Base-by-base conservation (phyloP, 805 yeast genomes). In the Metschnikowia peoriensis region DNA sequence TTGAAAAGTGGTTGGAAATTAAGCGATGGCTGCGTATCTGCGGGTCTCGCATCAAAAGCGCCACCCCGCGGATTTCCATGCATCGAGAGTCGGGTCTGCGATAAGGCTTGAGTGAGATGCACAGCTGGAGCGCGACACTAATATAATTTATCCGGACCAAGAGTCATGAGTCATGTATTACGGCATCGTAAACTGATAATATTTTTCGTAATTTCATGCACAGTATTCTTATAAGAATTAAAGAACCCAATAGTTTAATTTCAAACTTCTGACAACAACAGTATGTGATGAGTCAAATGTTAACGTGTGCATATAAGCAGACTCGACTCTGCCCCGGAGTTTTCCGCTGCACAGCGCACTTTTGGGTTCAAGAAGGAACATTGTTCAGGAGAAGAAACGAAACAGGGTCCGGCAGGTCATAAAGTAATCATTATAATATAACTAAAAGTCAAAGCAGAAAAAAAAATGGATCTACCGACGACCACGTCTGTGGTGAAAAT, bases 31-130 rank as follows among this genome's bases (percentile, higher is more conserved):
- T 39, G 32, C 41, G 51, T 46, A 32, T n/a, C 38, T 42, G 39
- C 38, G 43, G 27, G 15, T 28, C 27, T 37, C 44, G 51, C 47
- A 38, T 32, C 38, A 11, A 11, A 7, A 17, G 8, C 51, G 51
- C 44, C 47, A 38, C 51, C 29, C 32, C 51, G 51, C 51, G 47
- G 51, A 41, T 43, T 43, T 38, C 42, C 47, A 34, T 47, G 50
- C 50, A 41, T 41, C 34, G 22, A 40, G 35, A 41, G 44, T 28
- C 28, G 44, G 37, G 28, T 43, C 32, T n/a, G 32, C 38, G 37
- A 43, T 32, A 32, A 32, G 43, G 35, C 42, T n/a, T 38, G 16
- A 34, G 28, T 14, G 37, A 14, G 27, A 40, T 12, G 28, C 22
- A 4, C 22, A 3, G 14, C 6, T 35, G 42, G 38, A 27, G 48